These are phyloP conservation scores for Rhizopus arrhizus DNA, from an alignment of 371 early-diverging fungal species.

Conservation along the genomic window DNA sequence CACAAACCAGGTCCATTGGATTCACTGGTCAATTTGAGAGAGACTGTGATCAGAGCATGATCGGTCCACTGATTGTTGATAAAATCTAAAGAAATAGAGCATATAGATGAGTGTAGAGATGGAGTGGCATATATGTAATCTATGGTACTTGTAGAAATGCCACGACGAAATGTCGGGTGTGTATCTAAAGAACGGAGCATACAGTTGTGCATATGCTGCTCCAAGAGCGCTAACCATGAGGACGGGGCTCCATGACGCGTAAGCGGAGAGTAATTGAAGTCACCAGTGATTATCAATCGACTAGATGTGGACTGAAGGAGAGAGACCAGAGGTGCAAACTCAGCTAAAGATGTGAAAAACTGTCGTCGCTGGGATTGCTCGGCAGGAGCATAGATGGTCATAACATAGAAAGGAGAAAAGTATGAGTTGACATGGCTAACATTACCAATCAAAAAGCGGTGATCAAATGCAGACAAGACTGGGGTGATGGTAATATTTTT, in stretches of 20 bases:
- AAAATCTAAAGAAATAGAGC: too few relatives aligned
- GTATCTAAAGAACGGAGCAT: background rate
- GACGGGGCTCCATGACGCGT: background rate
- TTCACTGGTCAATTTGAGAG: background rate
- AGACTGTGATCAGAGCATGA: slow-evolving; percentile 6
- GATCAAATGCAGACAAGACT: background rate
- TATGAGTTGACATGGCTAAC: background rate
- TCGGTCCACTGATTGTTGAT: slow-evolving; percentile 11
- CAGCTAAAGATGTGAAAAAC: background rate
- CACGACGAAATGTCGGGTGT: too few relatives aligned
- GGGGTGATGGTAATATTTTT: background rate
- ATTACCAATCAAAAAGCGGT: background rate
- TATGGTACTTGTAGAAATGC: too few relatives aligned
- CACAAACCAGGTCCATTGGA: too few relatives aligned
- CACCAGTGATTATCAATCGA: slow-evolving; percentile 5
- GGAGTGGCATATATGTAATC: too few relatives aligned
- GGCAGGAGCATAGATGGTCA: slow-evolving; percentile 11
- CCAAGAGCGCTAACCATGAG: background rate
- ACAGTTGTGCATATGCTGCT: background rate
- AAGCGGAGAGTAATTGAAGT: slow-evolving; percentile 10
- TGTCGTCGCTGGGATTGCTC: too few relatives aligned
- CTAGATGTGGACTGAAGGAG: too few relatives aligned
- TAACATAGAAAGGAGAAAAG: slow-evolving; percentile 1
- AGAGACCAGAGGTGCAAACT: background rate
- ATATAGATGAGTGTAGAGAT: too few relatives aligned